These are phyloP conservation scores for Saccharomycopsis capsularis DNA, from an alignment of 805 yeast species.

Conservation along the genomic window DNA sequence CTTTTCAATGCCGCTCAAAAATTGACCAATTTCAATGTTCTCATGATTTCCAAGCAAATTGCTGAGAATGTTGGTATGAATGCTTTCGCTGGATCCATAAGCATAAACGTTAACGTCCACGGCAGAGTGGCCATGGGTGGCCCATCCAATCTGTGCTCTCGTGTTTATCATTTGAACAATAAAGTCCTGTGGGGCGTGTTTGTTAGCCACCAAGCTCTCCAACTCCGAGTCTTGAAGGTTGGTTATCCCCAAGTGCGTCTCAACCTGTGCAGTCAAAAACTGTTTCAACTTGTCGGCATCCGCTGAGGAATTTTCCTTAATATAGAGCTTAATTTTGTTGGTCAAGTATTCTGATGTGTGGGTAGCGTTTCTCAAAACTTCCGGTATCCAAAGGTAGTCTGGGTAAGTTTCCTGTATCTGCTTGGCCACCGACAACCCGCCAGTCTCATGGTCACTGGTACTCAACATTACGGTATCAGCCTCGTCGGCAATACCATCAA, in stretches of 20 bases:
- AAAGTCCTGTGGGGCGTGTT: constrained; percentile 34
- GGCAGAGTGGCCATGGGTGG: constrained; percentile 94
- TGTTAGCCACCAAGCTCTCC: constrained; percentile 32
- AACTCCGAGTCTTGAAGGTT: constrained; percentile 54
- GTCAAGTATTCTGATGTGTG: constrained; percentile 74
- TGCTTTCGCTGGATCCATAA: constrained; percentile 49
- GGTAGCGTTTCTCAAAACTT: constrained; percentile 57
- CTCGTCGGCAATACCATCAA: constrained; percentile 44
- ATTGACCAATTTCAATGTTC: constrained; percentile 76
- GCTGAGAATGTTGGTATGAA: constrained; percentile 34
- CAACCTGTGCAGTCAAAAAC: constrained; percentile 52
- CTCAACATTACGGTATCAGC: constrained; percentile 73
- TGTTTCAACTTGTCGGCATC: constrained; percentile 28
- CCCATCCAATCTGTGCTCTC: constrained; percentile 93
- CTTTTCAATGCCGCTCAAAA: constrained; percentile 38
- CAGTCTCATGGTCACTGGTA: constrained; percentile 94
- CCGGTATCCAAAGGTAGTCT: constrained; percentile 83
- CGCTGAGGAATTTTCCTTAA: constrained; percentile 26
- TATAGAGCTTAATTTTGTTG: constrained; percentile 34
- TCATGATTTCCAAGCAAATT: constrained; percentile 75
- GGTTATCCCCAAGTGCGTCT: constrained; percentile 57
- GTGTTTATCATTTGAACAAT: constrained; percentile 65
- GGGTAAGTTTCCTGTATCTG: constrained; percentile 68
- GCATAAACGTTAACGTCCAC: constrained; percentile 93
- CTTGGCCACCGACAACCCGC: constrained; percentile 84